Percentiles rank a stretch among this genome's conserved stretches.
Evolutionary conservation across 495 filamentous ascomycete genomes (phyloP).

Genomic region (Astrocystis sublimbata): DNA sequence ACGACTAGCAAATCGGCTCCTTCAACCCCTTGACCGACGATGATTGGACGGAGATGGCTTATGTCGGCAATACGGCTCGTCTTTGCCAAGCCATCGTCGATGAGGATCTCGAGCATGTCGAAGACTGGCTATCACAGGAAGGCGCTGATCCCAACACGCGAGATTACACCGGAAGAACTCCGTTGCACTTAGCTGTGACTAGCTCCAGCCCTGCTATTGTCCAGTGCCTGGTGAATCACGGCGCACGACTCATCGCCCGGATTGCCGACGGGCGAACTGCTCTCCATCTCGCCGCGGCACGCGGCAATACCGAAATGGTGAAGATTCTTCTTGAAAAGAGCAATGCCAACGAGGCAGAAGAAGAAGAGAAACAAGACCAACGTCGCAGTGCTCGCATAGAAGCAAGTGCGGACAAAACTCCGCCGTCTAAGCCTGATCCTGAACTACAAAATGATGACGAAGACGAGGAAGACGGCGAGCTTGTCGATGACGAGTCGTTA

Average conservation of each 20-base stretch:
- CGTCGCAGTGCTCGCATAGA: conserved; percentile 39
- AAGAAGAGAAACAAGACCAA: conserved; percentile 56
- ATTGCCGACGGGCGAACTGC: conserved; percentile 77
- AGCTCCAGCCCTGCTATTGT: conserved; percentile 67
- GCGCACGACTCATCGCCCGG: conserved; percentile 69
- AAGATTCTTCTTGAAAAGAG: conserved; percentile 69
- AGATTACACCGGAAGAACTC: conserved; percentile 79
- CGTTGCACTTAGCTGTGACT: conserved; percentile 72
- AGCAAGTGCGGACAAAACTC: background rate
- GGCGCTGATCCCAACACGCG: conserved; percentile 60
- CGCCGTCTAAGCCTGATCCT: conserved; percentile 20
- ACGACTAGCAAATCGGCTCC: conserved; percentile 49
- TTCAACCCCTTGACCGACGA: conserved; percentile 81
- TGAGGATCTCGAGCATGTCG: conserved; percentile 63
- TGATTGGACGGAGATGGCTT: conserved; percentile 81
- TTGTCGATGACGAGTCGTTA: conserved; percentile 36
- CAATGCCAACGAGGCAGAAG: conserved; percentile 66
- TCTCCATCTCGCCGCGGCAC: conserved; percentile 71
- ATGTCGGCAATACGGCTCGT: conserved; percentile 67
- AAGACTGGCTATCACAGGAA: conserved; percentile 65
- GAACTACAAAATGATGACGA: conserved; percentile 26
- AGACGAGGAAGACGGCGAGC: conserved; percentile 40
- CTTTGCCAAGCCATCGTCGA: conserved; percentile 79
- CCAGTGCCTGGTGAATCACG: conserved; percentile 66
- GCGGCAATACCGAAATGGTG: conserved; percentile 68